phyloP scores from a whole-genome alignment of 495 filamentous ascomycete genomes.

The Niebla homalea region DNA sequence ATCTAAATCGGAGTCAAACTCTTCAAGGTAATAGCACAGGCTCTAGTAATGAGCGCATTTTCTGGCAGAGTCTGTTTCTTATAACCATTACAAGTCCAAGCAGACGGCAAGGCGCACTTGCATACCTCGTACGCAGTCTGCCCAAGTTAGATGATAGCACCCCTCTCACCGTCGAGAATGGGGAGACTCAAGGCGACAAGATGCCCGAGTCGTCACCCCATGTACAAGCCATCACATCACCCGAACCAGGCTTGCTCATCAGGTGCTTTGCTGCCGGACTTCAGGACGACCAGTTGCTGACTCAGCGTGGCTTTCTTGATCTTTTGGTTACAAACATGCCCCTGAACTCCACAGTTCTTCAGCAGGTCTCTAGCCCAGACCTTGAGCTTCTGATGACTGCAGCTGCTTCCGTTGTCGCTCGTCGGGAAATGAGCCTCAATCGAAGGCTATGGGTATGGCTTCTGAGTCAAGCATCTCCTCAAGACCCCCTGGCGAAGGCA shows the following conservation, averaged over 20 bases:
- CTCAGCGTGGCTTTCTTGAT: constrained; percentile 89
- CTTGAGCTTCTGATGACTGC: constrained; percentile 69
- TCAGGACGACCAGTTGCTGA: constrained; percentile 76
- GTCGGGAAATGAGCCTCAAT: constrained; percentile 94
- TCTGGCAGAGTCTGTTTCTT: constrained; percentile 97
- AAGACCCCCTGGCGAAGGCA: constrained; percentile 28
- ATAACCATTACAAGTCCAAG: constrained; percentile 79
- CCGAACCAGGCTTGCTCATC: constrained; percentile 82
- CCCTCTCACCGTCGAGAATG: constrained; percentile 20
- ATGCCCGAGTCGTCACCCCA: constrained; percentile 24
- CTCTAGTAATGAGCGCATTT: constrained; percentile 65
- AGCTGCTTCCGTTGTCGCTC: constrained; percentile 68
- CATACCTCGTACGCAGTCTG: constrained; percentile 67
- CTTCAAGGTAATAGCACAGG: constrained; percentile 20
- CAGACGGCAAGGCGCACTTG: constrained; percentile 71
- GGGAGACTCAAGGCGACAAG: constrained; percentile 6
- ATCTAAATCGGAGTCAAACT: constrained; percentile 34
- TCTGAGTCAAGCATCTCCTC: constrained; percentile 61
- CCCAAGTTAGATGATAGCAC: constrained; percentile 50
- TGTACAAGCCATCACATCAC: constrained; percentile 67
- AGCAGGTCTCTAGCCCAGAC: constrained; percentile 57
- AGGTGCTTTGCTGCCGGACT: constrained; percentile 84
- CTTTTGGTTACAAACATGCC: constrained; percentile 84
- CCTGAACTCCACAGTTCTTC: constrained; percentile 71
- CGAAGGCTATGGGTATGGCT: constrained; percentile 94